These are phyloP conservation scores for Exophiala aquamarina DNA, from an alignment of 2,329 filamentous ascomycete genomes.

Conservation along the genomic window DNA sequence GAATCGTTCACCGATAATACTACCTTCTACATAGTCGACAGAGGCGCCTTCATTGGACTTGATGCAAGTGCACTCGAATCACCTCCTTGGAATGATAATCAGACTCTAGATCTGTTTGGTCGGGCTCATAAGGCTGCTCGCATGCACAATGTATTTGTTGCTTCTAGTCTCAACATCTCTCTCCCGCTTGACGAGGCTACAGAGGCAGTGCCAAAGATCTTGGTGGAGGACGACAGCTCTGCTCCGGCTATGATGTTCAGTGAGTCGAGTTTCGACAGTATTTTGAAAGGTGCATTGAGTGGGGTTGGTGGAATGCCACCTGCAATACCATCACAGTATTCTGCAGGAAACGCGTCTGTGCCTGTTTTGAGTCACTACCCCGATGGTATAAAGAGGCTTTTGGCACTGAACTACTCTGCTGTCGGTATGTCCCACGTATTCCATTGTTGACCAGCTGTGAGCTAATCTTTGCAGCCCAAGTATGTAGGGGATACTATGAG, in stretches of 20 bases:
- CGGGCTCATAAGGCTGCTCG: slow-evolving; percentile 47
- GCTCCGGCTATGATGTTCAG: too few relatives aligned
- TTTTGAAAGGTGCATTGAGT: too few relatives aligned
- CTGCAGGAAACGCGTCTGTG: slow-evolving; percentile 2
- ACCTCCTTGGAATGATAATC: slow-evolving; percentile 31
- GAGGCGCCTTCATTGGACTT: slow-evolving; percentile 45
- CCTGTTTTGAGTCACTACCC: slow-evolving; percentile 9
- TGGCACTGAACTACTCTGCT: slow-evolving; percentile 12
- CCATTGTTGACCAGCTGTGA: too few relatives aligned
- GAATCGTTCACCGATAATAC: slow-evolving; percentile 6
- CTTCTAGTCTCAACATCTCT: slow-evolving; percentile 10
- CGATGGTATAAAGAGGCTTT: slow-evolving; percentile 8
- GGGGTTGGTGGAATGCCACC: too few relatives aligned
- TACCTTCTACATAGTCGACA: slow-evolving; percentile 39
- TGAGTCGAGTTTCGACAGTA: too few relatives aligned
- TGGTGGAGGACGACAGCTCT: too few relatives aligned
- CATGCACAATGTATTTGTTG: slow-evolving; percentile 38
- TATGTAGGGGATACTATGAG: too few relatives aligned
- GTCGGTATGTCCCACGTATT: slow-evolving; percentile 28
- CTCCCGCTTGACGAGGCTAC: slow-evolving; percentile 4
- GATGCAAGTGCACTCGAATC: slow-evolving; percentile 35
- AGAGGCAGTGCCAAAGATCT: too few relatives aligned
- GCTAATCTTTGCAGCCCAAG: slow-evolving; percentile 37
- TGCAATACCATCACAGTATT: too few relatives aligned
- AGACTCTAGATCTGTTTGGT: slow-evolving; percentile 36